Evolutionary conservation across 257 asterid genomes (phyloP), one percentile per base, ranked within the genome.

Genomic region (Eustoma russellianum): DNA sequence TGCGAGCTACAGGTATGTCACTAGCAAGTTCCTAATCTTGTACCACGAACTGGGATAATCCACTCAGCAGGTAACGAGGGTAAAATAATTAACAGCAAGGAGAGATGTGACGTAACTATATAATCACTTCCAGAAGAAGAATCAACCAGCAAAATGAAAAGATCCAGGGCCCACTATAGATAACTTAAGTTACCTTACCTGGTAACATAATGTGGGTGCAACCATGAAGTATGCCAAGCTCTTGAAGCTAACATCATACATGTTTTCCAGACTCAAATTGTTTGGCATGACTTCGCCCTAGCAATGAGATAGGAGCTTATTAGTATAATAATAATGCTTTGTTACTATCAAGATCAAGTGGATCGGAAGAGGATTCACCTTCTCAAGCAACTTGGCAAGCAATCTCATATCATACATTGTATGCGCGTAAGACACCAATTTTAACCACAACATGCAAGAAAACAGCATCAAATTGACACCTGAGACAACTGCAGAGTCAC

Each of bases 181-280:
- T 2, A 24, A 24, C 30, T 24, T 24, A 38, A 38, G 43, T 11
- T 38, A 38, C 43, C 43, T 38, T 77, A 88, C 99, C 95, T 92
- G 99, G 75, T 85, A 92, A 73, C 99, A 92, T 54, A 92, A 66
- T 17, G 99, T 92, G 41, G 99, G 99, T 66, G 99, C 95, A 65
- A 85, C 77, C 91, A 88, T 75, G 76, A 92, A 88, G 77, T 92
- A 92, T 43, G 48, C 86, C 70, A 92, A 70, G 75, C 92, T 80
- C 82, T 76, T 75, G 75, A 92, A 79, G 72, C 70, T 76, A 38
- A 81, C 81, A 70, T 77, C 79, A 50, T 77, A 78, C 11, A 80
- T 67, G 76, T 70, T 76, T 61, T 75, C 90, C 68, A 70, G 59
- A 73, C 72, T 70, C 74, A 79, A 77, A 66, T 70, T 74, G 56